These are phyloP conservation scores for Spatholobus suberectus DNA, from an alignment of 306 rosid genomes.

Conservation along the genomic window DNA sequence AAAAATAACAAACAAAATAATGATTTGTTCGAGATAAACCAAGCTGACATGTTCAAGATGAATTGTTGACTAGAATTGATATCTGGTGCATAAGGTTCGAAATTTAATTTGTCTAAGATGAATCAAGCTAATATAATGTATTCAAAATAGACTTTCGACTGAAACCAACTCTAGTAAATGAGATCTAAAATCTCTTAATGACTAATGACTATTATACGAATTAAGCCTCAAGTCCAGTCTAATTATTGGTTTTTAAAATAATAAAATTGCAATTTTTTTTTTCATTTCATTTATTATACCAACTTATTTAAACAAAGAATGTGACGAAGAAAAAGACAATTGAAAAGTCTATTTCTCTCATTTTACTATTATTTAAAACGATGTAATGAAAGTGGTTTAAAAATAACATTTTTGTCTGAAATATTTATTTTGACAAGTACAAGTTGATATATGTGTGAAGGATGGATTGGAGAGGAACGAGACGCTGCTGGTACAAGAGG, in stretches of 20 bases:
- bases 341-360: background rate
- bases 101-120: background rate
- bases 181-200: background rate
- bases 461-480: slow-evolving; percentile 34
- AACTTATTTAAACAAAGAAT: background rate
- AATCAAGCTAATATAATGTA: background rate
- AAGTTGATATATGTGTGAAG: background rate
- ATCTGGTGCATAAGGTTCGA: background rate
- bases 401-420: background rate
- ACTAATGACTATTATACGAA: background rate
- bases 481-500: slow-evolving; percentile 29
- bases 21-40: background rate
- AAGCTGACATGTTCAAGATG: background rate
- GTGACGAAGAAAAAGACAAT: background rate
- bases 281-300: background rate
- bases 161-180: background rate
- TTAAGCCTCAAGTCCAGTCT: too few species aligned
- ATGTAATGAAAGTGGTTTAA: background rate
- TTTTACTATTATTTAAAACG: background rate
- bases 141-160: background rate
- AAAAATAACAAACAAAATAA: background rate
- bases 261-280: background rate
- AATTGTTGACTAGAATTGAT: background rate
- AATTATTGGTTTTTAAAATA: background rate
- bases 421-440: background rate